Evolutionary conservation across 2,329 filamentous ascomycete genomes (phyloP), one percentile per base, ranked within the genome.

Genomic region (Diaporthe sp.): DNA sequence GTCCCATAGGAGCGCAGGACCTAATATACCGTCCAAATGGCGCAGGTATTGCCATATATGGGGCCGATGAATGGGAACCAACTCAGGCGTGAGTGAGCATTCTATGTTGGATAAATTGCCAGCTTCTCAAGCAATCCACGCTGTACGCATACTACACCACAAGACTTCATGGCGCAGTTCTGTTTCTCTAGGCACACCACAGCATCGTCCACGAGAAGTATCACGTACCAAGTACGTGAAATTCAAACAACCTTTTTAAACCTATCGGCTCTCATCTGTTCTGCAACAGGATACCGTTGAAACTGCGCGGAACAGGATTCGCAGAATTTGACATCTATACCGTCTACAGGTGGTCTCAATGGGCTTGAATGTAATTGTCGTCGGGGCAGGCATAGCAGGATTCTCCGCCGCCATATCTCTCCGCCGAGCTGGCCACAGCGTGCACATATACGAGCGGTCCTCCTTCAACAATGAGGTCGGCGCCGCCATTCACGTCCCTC

Each of bases 391-490:
- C 37, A 83, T 84, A 35, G 81, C 82, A 13, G 83, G 83, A 35
- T 81, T 85, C 27, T 77, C 80, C 0, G 79, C 82, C 6, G 81
- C 82, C 51, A 78, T 81, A 47, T 77, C 81, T 2, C 80, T 84
- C 39, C 80, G 81, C 32, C 80, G 81, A 6, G 80, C 81, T 12
- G 83, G 83, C 10, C 82, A 83, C 75, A 9, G 47, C 7, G 80
- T 84, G 30, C 74, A 77, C 12, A 75, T 85, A n/a, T 84, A 82
- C 75, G 84, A 85, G 77, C 78, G 80, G n/a, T 85, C 83, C 0
- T 76, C 76, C 3, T 79, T 84, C 71, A 80, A 80, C 61, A 81
- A 82, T 71, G 84, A 85, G 73, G 77, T 82, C 30, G 84, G 83
- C 53, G 84, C 83, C 9, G 84, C 84, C 56, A 82, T 85, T 51